Percentiles rank a stretch among this genome's conserved stretches.
Conservation (phyloP, 768 basidiomycete species). For the Russula sp. region DNA sequence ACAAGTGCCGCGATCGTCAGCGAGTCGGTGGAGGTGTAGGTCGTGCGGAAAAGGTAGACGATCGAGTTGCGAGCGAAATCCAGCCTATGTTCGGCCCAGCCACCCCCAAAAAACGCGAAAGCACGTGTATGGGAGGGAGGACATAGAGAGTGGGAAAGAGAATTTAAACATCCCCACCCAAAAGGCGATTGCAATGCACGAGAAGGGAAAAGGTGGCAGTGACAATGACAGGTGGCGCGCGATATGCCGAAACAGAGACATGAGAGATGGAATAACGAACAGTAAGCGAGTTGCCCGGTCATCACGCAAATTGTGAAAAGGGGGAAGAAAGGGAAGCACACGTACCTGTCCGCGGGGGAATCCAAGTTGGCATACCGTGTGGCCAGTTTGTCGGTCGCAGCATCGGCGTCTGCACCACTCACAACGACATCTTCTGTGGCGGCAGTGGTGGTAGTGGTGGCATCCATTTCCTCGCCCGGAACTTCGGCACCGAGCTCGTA, state of each 20-base stretch:
- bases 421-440: slow-evolving; percentile 25
- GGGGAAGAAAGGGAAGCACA: slow-evolving; percentile 27
- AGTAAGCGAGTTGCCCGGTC: slow-evolving; percentile 19
- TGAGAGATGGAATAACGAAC: neutral
- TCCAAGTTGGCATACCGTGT: slow-evolving; percentile 55
- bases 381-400: slow-evolving; percentile 15
- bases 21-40: slow-evolving; percentile 64
- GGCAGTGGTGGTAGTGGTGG: neutral
- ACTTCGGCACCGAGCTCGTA: slow-evolving; percentile 34
- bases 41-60: slow-evolving; percentile 61
- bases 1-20: slow-evolving; percentile 66
- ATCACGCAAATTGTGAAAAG: slow-evolving; percentile 17
- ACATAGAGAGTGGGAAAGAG: neutral
- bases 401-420: slow-evolving; percentile 7
- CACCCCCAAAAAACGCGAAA: neutral
- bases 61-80: slow-evolving; percentile 62
- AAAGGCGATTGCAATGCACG: slow-evolving; percentile 4
- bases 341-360: slow-evolving; percentile 59
- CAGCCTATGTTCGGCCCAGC: slow-evolving; percentile 41
- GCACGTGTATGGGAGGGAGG: neutral
- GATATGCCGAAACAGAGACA: neutral
- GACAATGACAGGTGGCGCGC: neutral
- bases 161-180: neutral
- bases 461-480: slow-evolving; percentile 20
- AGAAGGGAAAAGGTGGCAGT: neutral